Evolutionary conservation across 495 filamentous ascomycete species (phyloP).

Genomic region (Lasiosphaeria hispida): DNA sequence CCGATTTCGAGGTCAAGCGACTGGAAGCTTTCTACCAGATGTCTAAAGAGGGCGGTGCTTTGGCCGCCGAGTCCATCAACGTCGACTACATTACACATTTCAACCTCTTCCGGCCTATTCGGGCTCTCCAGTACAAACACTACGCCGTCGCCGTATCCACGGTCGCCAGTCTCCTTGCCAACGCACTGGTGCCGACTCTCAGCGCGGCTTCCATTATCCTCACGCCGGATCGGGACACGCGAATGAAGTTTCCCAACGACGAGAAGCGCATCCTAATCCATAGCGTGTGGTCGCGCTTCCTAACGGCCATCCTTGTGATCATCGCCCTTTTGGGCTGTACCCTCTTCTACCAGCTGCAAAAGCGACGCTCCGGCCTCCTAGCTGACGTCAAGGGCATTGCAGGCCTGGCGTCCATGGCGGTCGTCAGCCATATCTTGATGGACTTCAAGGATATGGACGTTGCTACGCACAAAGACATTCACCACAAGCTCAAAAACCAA

Average conservation of each 20-base stretch:
- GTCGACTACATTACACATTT: slow-evolving; percentile 69
- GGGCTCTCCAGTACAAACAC: slow-evolving; percentile 57
- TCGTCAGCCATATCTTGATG: slow-evolving; percentile 65
- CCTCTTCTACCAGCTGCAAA: slow-evolving; percentile 57
- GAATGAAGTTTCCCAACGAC: slow-evolving; percentile 27
- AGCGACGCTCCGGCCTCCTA: slow-evolving; percentile 60
- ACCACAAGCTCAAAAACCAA: slow-evolving; percentile 58
- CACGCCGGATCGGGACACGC: slow-evolving; percentile 40
- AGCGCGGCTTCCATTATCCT: slow-evolving; percentile 58
- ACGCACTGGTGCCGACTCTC: slow-evolving; percentile 60
- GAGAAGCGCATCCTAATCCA: slow-evolving; percentile 54
- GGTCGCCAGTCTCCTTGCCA: slow-evolving; percentile 59
- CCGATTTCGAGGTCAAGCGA: slow-evolving; percentile 71
- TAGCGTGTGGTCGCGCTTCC: slow-evolving; percentile 57
- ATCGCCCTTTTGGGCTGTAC: slow-evolving; percentile 57
- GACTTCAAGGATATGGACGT: slow-evolving; percentile 73
- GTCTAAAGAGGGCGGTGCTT: slow-evolving; percentile 59
- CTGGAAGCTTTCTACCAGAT: slow-evolving; percentile 74
- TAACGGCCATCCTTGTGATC: slow-evolving; percentile 49
- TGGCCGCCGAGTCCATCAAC: slow-evolving; percentile 66
- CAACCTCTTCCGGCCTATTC: slow-evolving; percentile 59
- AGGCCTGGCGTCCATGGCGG: slow-evolving; percentile 72
- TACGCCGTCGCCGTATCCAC: slow-evolving; percentile 65
- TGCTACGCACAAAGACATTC: slow-evolving; percentile 61
- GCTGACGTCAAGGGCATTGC: slow-evolving; percentile 72